Conservation (phyloP, 352 stramenopile species). For the Achlya hypogyna region DNA sequence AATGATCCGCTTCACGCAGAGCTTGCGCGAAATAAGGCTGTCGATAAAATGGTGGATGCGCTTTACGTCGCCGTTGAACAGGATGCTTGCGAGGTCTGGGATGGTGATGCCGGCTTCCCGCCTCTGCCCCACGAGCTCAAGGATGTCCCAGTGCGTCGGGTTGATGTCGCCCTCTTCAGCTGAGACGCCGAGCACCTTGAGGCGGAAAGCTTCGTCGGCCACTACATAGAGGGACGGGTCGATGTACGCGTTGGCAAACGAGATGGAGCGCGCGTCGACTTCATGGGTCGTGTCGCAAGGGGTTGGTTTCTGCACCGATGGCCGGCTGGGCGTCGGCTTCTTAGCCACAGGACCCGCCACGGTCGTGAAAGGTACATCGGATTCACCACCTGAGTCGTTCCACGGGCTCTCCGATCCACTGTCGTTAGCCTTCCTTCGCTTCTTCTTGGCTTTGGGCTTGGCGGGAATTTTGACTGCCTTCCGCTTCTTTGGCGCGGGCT, state of each 20-base stretch:
- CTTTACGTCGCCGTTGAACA: constrained; percentile 53
- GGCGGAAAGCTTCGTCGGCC: constrained; percentile 49
- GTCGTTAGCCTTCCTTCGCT: neutral
- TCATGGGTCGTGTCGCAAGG: constrained; percentile 51
- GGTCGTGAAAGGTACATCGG: no score
- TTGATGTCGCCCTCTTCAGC: constrained; percentile 45
- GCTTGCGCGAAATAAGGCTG: constrained; percentile 47
- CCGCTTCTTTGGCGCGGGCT: neutral
- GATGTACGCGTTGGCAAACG: constrained; percentile 49
- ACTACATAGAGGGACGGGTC: constrained; percentile 48
- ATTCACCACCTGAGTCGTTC: neutral
- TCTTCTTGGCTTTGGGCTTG: neutral
- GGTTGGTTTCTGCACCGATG: constrained; percentile 38
- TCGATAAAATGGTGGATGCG: constrained; percentile 80
- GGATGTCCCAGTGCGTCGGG: constrained; percentile 60
- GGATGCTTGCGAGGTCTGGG: constrained; percentile 34
- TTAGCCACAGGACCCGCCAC: neutral
- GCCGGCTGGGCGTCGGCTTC: neutral
- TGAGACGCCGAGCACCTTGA: constrained; percentile 59
- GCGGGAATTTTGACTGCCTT: neutral
- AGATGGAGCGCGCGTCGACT: constrained; percentile 38
- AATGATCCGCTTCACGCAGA: constrained; percentile 72
- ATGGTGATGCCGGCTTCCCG: constrained; percentile 53
- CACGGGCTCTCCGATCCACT: neutral
- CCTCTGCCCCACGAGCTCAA: constrained; percentile 65